Percentiles rank a stretch among this genome's conserved stretches.
Conservation (phyloP, 2,329 filamentous ascomycete genomes). For the Fusarium tupiense region DNA sequence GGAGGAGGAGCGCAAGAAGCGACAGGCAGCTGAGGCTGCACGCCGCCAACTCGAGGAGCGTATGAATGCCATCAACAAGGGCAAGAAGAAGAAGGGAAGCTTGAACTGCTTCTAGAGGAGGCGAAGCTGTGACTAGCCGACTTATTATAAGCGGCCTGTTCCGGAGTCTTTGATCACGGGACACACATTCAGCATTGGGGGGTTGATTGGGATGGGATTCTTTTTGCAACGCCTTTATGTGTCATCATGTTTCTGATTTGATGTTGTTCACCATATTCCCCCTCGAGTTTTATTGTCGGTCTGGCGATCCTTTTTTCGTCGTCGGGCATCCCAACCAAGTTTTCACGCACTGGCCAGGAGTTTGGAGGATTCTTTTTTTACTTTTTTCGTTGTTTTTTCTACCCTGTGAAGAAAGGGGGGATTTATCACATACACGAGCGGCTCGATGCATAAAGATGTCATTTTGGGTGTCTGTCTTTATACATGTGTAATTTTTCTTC, state of each 20-base stretch:
- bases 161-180: constrained; percentile 16
- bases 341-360: constrained; percentile 47
- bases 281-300: constrained; percentile 39
- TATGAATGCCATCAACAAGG: constrained; percentile 88
- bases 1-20: constrained; percentile 94
- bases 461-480: constrained; percentile 29
- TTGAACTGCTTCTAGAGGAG: constrained; percentile 91
- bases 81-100: constrained; percentile 95
- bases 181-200: constrained; percentile 6
- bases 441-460: constrained; percentile 38
- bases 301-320: constrained; percentile 17
- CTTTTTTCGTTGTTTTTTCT: background rate
- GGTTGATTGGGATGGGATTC: constrained; percentile 15
- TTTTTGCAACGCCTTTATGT: constrained; percentile 38
- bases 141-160: background rate
- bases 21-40: constrained; percentile 88
- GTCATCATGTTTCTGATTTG: constrained; percentile 39
- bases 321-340: constrained; percentile 28
- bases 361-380: constrained; percentile 38
- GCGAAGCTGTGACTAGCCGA: constrained; percentile 37
- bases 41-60: constrained; percentile 90
- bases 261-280: constrained; percentile 42
- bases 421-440: constrained; percentile 42
- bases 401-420: constrained; percentile 27
- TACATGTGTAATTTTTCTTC: constrained; percentile 34